Evolutionary conservation across 805 yeast genomes (phyloP), one percentile per base, ranked within the genome.

Genomic region (Debaryomyces maramus): DNA sequence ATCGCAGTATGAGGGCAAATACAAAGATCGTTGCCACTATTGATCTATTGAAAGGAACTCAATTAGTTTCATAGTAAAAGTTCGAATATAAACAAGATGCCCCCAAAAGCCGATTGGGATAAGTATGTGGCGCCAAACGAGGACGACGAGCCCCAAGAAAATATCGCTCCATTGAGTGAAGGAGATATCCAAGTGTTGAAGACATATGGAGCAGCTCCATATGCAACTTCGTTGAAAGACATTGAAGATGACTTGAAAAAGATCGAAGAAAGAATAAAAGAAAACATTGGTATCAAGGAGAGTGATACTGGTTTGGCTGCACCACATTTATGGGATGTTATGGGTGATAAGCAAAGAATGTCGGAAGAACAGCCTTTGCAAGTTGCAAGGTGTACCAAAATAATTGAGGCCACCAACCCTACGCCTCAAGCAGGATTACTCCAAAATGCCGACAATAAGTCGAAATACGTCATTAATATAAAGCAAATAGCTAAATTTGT

Each of bases 31-130:
- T 24, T 24, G 28, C 28, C 28, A 24, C 28, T 24, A 24, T 24
- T 24, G 28, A 24, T 24, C n/a, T n/a, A n/a, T n/a, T n/a, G n/a
- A n/a, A n/a, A n/a, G n/a, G n/a, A n/a, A n/a, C n/a, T n/a, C n/a
- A n/a, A n/a, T n/a, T n/a, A n/a, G n/a, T n/a, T n/a, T n/a, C n/a
- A n/a, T 27, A 6, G n/a, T 11, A 27, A 27, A 7, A 16, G 14
- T 27, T 11, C 31, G 18, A 22, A 5, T 30, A 32, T 20, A 28
- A 11, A 19, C 28, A 45, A 26, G 32, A 90, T 90, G 97, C 90
- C 97, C 46, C 96, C 97, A 52, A 93, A 89, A 73, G 93, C 89
- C 41, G 96, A 93, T 65, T 93, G 99, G 99, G 99, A 95, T 61
- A 93, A 93, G 64, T 88, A 88, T 67, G 84, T 82, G 61, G 85